These are phyloP conservation scores for Sphaceloma murrayae DNA, from an alignment of 2,329 filamentous ascomycete species.

Conservation along the genomic window DNA sequence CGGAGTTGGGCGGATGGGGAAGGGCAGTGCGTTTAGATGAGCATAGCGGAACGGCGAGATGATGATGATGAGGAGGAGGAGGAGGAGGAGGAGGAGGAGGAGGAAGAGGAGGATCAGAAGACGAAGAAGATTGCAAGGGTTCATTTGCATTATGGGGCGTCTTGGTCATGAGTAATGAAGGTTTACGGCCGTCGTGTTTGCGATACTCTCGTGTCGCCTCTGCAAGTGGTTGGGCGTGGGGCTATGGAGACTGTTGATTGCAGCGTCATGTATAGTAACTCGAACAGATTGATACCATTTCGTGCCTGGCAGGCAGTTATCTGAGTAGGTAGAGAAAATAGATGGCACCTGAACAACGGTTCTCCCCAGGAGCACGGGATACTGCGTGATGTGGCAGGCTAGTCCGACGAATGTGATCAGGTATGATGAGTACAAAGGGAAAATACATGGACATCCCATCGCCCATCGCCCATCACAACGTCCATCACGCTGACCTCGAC, in stretches of 20 bases:
- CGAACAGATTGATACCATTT: not conserved
- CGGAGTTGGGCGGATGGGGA: conserved; percentile 1
- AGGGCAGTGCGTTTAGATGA: conserved; percentile 11
- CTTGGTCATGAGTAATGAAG: conserved; percentile 13
- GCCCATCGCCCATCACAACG: not conserved
- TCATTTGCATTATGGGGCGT: not conserved
- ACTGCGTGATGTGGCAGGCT: too few species aligned
- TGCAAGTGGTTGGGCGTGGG: not conserved
- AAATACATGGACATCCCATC: not conserved
- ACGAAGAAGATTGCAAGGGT: too few species aligned
- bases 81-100: not conserved
- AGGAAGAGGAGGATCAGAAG: not conserved
- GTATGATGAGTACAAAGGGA: not conserved
- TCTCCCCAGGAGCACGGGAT: too few species aligned
- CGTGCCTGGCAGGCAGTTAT: not conserved
- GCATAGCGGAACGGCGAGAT: not conserved
- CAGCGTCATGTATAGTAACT: not conserved
- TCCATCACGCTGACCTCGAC: not conserved
- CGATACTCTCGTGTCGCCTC: conserved; percentile 8
- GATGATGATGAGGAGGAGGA: conserved; percentile 2
- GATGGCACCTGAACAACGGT: not conserved
- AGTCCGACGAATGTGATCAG: not conserved
- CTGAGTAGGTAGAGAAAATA: not conserved
- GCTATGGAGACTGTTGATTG: not conserved
- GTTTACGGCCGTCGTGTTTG: conserved; percentile 14